phyloP scores from a whole-genome alignment of 2,329 filamentous ascomycete species.

The Xylaria sp. region DNA sequence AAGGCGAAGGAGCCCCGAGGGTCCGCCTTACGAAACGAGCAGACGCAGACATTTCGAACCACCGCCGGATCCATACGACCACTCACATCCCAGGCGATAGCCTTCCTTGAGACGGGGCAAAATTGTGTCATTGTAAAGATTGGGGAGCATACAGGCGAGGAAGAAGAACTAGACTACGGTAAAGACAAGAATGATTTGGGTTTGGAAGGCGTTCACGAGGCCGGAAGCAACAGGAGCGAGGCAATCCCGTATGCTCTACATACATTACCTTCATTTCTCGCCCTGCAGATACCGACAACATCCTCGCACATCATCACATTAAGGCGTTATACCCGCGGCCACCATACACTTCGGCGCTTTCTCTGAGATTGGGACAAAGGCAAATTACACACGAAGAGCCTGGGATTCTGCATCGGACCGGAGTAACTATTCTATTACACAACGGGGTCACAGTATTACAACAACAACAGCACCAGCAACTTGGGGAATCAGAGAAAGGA shows the following conservation, averaged over 20 bases:
- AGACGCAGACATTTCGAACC: conserved; percentile 38
- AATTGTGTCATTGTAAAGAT: conserved; percentile 19
- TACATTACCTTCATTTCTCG: conserved; percentile 19
- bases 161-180: conserved; percentile 28
- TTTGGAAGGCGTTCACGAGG: conserved; percentile 31
- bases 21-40: conserved; percentile 36
- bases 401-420: conserved; percentile 39
- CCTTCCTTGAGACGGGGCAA: conserved; percentile 12
- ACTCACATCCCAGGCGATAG: conserved; percentile 34
- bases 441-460: conserved; percentile 25
- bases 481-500: conserved; percentile 3
- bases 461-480: conserved; percentile 8
- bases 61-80: conserved; percentile 39
- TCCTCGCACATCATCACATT: conserved; percentile 24
- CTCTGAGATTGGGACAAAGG: conserved; percentile 17
- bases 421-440: conserved; percentile 39
- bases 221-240: conserved; percentile 15
- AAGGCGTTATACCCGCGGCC: conserved; percentile 21
- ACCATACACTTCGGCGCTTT: conserved; percentile 17
- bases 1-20: conserved; percentile 63
- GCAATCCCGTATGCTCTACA: conserved; percentile 7
- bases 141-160: conserved; percentile 7
- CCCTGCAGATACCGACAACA: conserved; percentile 14
- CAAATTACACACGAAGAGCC: conserved; percentile 23
- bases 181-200: conserved; percentile 29